Base-by-base conservation (phyloP, 2,329 filamentous ascomycete genomes). In the Pseudogymnoascus sp. region DNA sequence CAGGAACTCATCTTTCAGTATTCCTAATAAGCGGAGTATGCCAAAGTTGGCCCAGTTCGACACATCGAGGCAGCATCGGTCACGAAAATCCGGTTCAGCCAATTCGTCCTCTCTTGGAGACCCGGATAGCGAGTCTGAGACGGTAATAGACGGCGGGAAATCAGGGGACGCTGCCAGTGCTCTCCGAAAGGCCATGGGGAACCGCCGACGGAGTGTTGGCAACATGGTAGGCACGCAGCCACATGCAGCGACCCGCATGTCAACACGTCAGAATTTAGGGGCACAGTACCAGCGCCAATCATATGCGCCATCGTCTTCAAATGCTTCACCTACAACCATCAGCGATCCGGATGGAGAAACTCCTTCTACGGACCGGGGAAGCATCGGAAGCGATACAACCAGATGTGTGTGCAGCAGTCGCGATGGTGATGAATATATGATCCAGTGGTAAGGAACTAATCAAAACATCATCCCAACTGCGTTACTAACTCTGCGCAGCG, bases 91-190 rank as follows among this genome's bases (percentile, higher is more conserved):
- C 12, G 70, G 62, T 71, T 74, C 65, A 66, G 69, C 59, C 33
- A 58, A 39, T 37, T 37, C 33, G 33, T 38, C 38, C n/a, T 36
- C 61, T 25, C 25, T 16, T 33, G 36, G 33, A 22, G 43, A 62
- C 12, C 33, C 37, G 25, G 36, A 57, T n/a, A 86, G 84, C 67
- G 84, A 86, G 63, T 77, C 80, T 0, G 84, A 86, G 70, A 85
- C 81, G 6, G 74, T 84, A 2, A 72, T 83, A 71, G 77, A 83
- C 60, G 78, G 82, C 35, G 67, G 68, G 61, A 35, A 66, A 73
- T 43, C 76, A 1, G 81, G 84, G 8, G 83, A 87, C 69, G 85
- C 85, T 2, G 76, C 81, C 6, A 83, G 79, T 67, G 85, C 86
- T 69, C 74, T 87, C 50, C 78, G 80, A 18, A 86, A 82, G 68